phyloP scores from a whole-genome alignment of 441 rosid genomes.

The Croton laevigatus region DNA sequence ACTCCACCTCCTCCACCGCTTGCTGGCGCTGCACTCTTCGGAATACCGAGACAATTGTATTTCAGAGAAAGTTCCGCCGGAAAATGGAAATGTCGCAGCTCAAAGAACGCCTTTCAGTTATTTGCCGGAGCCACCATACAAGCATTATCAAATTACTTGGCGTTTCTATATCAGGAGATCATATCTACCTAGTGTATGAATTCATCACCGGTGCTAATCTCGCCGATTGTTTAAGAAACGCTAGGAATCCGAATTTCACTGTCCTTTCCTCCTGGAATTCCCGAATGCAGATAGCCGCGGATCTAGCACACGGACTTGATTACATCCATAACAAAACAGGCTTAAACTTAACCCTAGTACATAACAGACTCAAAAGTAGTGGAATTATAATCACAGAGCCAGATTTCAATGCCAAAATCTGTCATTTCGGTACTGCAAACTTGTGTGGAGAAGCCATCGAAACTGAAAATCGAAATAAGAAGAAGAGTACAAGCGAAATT shows the following conservation, averaged over 20 bases:
- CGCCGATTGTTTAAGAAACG: slow-evolving; percentile 56
- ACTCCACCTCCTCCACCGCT: slow-evolving; percentile 47
- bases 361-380: slow-evolving; percentile 66
- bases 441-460: slow-evolving; percentile 60
- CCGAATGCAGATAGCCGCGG: slow-evolving; percentile 72
- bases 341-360: slow-evolving; percentile 52
- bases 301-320: slow-evolving; percentile 76
- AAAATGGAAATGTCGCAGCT: slow-evolving; percentile 39
- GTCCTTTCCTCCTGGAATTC: slow-evolving; percentile 70
- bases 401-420: slow-evolving; percentile 54
- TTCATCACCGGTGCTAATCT: slow-evolving; percentile 58
- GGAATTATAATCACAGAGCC: slow-evolving; percentile 69
- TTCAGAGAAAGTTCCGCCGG: slow-evolving; percentile 70
- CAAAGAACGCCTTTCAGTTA: slow-evolving; percentile 44
- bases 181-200: slow-evolving; percentile 68
- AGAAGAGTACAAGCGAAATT: slow-evolving; percentile 3
- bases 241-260: slow-evolving; percentile 59
- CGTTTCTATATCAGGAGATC: slow-evolving; percentile 59
- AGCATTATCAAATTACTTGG: slow-evolving; percentile 69
- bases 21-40: slow-evolving; percentile 79
- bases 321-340: slow-evolving; percentile 81
- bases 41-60: slow-evolving; percentile 53
- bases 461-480: slow-evolving; percentile 3
- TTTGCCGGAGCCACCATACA: slow-evolving; percentile 71
- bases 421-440: slow-evolving; percentile 77